A percentile compares a stretch with the other conserved stretches of the same genome.
Conservation (phyloP, 1,284 basidiomycete genomes). For the Pterulicium gracile region DNA sequence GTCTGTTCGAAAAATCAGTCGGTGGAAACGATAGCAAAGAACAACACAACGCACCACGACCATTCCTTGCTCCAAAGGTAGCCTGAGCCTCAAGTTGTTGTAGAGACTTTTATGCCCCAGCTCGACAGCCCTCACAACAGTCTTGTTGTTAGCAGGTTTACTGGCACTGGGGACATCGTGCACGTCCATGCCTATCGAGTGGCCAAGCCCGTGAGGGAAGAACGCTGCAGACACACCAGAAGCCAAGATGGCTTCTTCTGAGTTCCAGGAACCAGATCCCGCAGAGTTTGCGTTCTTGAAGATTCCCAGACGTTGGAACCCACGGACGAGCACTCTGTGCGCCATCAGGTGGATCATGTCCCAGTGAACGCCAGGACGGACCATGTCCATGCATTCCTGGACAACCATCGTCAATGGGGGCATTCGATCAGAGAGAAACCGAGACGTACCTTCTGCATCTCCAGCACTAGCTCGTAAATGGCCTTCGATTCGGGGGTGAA, state of each 20-base stretch:
- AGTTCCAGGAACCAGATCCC: slow-evolving; percentile 41
- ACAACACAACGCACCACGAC: slow-evolving; percentile 52
- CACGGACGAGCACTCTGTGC: slow-evolving; percentile 67
- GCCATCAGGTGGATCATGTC: slow-evolving; percentile 75
- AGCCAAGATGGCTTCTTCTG: slow-evolving; percentile 59
- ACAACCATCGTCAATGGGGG: not conserved
- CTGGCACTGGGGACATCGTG: slow-evolving; percentile 75
- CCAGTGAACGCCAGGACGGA: slow-evolving; percentile 75
- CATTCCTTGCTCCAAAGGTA: slow-evolving; percentile 69
- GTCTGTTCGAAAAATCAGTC: slow-evolving; percentile 26
- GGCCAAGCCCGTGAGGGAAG: slow-evolving; percentile 88
- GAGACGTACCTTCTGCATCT: slow-evolving; percentile 72
- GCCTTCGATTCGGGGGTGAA: slow-evolving; percentile 70
- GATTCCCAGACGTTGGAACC: slow-evolving; percentile 78
- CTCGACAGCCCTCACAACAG: slow-evolving; percentile 28
- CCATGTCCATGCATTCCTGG: slow-evolving; percentile 56
- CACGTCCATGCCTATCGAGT: slow-evolving; percentile 82
- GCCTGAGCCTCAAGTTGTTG: slow-evolving; percentile 64
- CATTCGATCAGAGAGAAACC: not conserved
- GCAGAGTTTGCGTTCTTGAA: slow-evolving; percentile 50
- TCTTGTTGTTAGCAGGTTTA: slow-evolving; percentile 48
- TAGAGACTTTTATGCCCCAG: slow-evolving; percentile 61
- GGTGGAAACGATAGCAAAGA: slow-evolving; percentile 4
- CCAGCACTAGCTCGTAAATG: slow-evolving; percentile 78
- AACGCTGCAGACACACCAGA: slow-evolving; percentile 75